Evolutionary conservation across 495 filamentous ascomycete species (phyloP), one percentile per base, ranked within the genome.

Genomic region (Clavariopsis aquatica): DNA sequence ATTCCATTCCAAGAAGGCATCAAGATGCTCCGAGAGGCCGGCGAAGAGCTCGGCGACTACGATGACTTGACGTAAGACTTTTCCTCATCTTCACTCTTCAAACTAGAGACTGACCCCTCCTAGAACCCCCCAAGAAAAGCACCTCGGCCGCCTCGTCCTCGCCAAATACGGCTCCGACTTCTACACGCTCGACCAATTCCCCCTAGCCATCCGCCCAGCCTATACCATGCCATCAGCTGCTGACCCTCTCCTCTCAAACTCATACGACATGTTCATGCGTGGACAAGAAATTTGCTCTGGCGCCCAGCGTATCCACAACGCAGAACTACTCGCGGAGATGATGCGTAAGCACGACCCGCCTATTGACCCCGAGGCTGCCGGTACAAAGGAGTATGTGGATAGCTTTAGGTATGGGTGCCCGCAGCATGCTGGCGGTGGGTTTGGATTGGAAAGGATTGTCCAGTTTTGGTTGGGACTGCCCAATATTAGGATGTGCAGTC

Each of bases 251-350:
- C 83, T 91, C 70, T 89, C 85, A 54, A 93, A 95, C 77, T 89
- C 87, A 5, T 96, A 91, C 79, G 92, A 96, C 78, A 91, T 96
- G 81, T 93, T 95, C 82, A 89, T 96, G 88, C 87, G 92, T 67
- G 90, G 90, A 20, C 90, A 96, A 77, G 92, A 93, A 77, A 92
- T 95, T 74, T 84, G 93, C 77, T 89, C 85, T 13, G 92, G 92
- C 54, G 91, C 90, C 27, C 91, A 96, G 80, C 89, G 91, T 77
- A 87, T 96, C 70, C 82, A 96, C 81, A 75, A 89, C 66, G 82
- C 89, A 36, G 81, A 79, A 34, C 82, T 89, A 74, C 81, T 96
- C 45, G 82, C 85, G 72, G 82, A 81, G 9, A 82, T 84, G 12
- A 90, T 96, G 80, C 74, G 79, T 49, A 77, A 78, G 58, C 89